Evolutionary conservation across 495 filamentous ascomycete species (phyloP).

Genomic region (Aspergillus sclerotiicarbonarius): DNA sequence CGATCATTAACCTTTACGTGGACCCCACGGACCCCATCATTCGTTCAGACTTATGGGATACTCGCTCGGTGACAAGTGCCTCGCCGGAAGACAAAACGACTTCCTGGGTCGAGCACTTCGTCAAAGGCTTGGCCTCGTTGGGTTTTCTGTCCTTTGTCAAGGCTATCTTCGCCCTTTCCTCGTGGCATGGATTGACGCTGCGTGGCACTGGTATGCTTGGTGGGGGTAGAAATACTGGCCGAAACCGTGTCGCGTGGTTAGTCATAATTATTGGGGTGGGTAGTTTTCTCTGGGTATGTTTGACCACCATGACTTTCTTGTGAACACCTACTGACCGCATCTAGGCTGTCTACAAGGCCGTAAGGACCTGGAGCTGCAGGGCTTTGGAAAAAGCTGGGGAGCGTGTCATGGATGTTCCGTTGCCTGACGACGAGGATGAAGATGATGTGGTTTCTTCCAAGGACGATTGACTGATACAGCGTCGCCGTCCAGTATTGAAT

Average conservation of each 20-base stretch:
- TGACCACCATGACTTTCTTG: background rate
- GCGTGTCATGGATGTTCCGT: conserved; percentile 76
- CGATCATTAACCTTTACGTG: conserved; percentile 83
- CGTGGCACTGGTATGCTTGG: conserved; percentile 51
- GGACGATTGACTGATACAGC: conserved; percentile 14
- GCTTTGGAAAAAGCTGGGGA: conserved; percentile 74
- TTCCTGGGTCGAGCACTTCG: conserved; percentile 76
- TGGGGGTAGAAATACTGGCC: conserved; percentile 59
- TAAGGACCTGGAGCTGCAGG: conserved; percentile 65
- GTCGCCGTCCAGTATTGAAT: background rate
- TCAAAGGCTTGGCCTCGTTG: conserved; percentile 82
- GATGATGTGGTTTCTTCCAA: conserved; percentile 12
- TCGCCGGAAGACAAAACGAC: conserved; percentile 44
- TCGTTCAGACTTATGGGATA: conserved; percentile 36
- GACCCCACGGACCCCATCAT: conserved; percentile 62
- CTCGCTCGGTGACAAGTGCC: conserved; percentile 29
- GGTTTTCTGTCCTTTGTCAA: conserved; percentile 85
- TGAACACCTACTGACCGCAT: conserved; percentile 25
- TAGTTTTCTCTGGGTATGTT: conserved; percentile 79
- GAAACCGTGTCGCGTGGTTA: conserved; percentile 71
- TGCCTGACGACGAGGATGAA: conserved; percentile 68
- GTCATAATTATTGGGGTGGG: conserved; percentile 75
- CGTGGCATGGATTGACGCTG: conserved; percentile 74
- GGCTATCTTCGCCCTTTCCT: conserved; percentile 68
- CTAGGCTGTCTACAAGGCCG: conserved; percentile 77